Base-by-base conservation (phyloP, 225 moss, liverwort and hornwort species). In the Sphagnum contortum region DNA sequence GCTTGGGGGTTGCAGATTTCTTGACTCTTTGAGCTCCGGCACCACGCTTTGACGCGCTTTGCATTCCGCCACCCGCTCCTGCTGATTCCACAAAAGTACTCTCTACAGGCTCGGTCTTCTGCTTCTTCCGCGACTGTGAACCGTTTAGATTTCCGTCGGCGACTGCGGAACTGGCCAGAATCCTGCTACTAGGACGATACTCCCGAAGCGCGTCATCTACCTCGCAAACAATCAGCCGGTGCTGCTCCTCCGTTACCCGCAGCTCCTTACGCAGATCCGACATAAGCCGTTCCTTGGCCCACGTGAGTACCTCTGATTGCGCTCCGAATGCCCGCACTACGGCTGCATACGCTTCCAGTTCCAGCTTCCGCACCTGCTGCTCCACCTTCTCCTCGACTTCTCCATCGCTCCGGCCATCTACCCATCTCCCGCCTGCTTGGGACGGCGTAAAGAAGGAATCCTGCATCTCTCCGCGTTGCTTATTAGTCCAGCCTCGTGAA, bases 251-350 rank as follows among this genome's bases (percentile, higher is more conserved):
- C 49, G 70, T 62, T 9, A 70, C 62, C 12, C 70, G 55, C 8
- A 70, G 64, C 48, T 70, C 70, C 29, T 55, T 70, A 3, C 70
- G 62, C 9, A 70, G 57, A 47, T 70, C 62, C 44, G 70, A 63
- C 9, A 70, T 62, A 4, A 74, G 53, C 13, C 62, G 52, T 47
- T 74, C 68, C 54, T 63, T 64, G 8, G 73, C 57, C 73, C 73
- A 74, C 5, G 73, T 62, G 29, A 74, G 53, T 44, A 57, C 53
- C 44, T 64, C 66, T 6, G 73, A 68, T 14, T 74, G 73, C 47
- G 73, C 62, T 50, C 54, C 68, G 55, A 74, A 74, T 8, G 73
- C 73, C 3, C 62, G 68, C n/a, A 74, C 68, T 13, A 74, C 68
- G 57, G 68, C 73, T 9, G 56, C 45, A 59, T 74, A 74, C 48